phyloP scores from a whole-genome alignment of 1,284 basidiomycete genomes.

The Anthracocystis setariae region DNA sequence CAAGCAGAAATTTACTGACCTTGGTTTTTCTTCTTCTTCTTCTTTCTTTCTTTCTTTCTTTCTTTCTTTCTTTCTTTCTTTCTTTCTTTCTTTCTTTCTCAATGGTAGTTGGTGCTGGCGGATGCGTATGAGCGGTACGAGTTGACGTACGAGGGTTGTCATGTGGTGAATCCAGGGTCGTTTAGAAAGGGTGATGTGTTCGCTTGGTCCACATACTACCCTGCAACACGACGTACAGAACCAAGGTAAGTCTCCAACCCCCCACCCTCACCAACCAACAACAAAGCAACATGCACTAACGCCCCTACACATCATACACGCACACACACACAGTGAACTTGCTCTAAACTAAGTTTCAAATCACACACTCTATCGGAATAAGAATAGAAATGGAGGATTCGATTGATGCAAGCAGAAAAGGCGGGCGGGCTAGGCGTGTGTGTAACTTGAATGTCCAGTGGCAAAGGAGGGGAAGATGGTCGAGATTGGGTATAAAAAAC shows the following conservation, averaged over 20 bases:
- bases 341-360: too few relatives aligned
- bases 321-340: too few relatives aligned
- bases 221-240: slow-evolving; percentile 61
- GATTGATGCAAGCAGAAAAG: too few relatives aligned
- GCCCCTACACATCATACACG: neutral
- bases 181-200: slow-evolving; percentile 60
- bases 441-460: too few relatives aligned
- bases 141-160: slow-evolving; percentile 95
- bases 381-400: too few relatives aligned
- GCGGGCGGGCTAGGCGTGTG: too few relatives aligned
- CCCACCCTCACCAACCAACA: neutral
- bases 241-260: slow-evolving; percentile 47
- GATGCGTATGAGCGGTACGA: slow-evolving; percentile 97
- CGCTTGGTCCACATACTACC: slow-evolving; percentile 68
- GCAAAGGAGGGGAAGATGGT: too few relatives aligned
- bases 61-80: neutral
- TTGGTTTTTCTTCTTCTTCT: too few relatives aligned
- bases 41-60: too few relatives aligned
- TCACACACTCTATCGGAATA: too few relatives aligned
- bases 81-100: slow-evolving; percentile 4
- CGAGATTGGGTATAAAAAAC: too few relatives aligned
- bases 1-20: too few relatives aligned
- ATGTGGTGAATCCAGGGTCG: slow-evolving; percentile 94
- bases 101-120: slow-evolving; percentile 86
- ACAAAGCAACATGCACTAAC: neutral